phyloP scores from a whole-genome alignment of 305 asterid genomes.

The Ajuga reptans region DNA sequence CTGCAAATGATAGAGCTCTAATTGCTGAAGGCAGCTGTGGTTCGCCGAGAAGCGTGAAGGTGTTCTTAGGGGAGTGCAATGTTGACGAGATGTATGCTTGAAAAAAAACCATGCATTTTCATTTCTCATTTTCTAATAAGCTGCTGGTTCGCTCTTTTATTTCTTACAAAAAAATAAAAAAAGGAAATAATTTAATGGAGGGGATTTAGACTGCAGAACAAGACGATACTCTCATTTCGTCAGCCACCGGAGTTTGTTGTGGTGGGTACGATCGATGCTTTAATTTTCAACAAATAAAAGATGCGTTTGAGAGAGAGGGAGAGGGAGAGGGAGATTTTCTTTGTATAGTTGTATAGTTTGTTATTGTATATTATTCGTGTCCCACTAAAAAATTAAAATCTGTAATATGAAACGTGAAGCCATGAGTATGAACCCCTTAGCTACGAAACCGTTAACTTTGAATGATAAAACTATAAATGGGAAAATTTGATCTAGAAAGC shows the following conservation, averaged over 20 bases:
- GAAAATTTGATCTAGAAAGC: too few relatives aligned
- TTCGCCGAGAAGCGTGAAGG: slow-evolving; percentile 85
- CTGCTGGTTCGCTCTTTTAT: background rate
- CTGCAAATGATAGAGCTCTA: slow-evolving; percentile 96
- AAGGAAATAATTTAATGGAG: background rate
- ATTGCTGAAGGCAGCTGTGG: slow-evolving; percentile 97
- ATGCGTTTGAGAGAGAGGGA: background rate
- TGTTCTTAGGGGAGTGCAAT: slow-evolving; percentile 86
- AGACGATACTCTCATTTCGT: background rate
- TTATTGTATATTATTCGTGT: too few relatives aligned
- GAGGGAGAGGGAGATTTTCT: too few relatives aligned
- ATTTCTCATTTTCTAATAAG: background rate
- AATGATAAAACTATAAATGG: too few relatives aligned
- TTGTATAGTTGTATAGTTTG: too few relatives aligned
- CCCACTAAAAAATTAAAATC: too few relatives aligned
- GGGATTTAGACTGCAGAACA: background rate
- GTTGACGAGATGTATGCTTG: slow-evolving; percentile 69
- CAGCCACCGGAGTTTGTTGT: background rate
- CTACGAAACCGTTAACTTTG: too few relatives aligned
- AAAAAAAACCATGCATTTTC: background rate
- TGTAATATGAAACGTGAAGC: too few relatives aligned
- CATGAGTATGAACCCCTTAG: too few relatives aligned
- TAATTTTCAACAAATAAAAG: slow-evolving; percentile 12
- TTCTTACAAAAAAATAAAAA: background rate
- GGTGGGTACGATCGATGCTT: background rate